Evolutionary conservation across 2,329 filamentous ascomycete genomes (phyloP).

Genomic region (Colletotrichum camelliae): DNA sequence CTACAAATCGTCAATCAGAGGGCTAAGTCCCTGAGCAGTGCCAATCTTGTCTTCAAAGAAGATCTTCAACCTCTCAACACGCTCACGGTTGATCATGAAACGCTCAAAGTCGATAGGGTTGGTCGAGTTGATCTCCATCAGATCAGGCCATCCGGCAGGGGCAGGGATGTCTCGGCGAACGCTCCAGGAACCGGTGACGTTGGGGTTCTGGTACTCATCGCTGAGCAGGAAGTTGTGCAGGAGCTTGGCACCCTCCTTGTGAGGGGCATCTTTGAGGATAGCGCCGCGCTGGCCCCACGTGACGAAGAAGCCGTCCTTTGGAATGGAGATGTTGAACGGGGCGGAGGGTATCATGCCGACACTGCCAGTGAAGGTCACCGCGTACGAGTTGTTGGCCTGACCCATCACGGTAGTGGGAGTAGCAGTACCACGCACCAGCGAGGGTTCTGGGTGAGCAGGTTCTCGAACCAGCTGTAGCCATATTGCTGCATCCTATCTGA

Average conservation of each 20-base stretch:
- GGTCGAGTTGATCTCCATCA: constrained; percentile 33
- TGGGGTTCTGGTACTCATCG: constrained; percentile 39
- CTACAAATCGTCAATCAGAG: constrained; percentile 31
- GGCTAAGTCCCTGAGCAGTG: constrained; percentile 44
- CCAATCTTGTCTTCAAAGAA: constrained; percentile 49
- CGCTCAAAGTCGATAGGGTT: constrained; percentile 41
- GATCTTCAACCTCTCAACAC: constrained; percentile 45
- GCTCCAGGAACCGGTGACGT: constrained; percentile 30
- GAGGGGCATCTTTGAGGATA: constrained; percentile 52
- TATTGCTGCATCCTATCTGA: constrained; percentile 38
- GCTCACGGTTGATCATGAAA: constrained; percentile 46
- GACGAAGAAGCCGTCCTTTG: constrained; percentile 44
- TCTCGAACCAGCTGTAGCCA: constrained; percentile 51
- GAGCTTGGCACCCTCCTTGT: constrained; percentile 55
- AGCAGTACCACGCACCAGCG: constrained; percentile 55
- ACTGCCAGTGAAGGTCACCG: constrained; percentile 36
- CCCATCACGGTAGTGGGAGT: constrained; percentile 41
- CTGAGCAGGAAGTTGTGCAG: constrained; percentile 52
- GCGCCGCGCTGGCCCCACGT: constrained; percentile 53
- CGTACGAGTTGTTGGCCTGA: constrained; percentile 30
- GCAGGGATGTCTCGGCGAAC: constrained; percentile 37
- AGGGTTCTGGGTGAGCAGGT: constrained; percentile 51
- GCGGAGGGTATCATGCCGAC: constrained; percentile 21
- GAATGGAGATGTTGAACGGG: constrained; percentile 31
- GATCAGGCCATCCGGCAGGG: constrained; percentile 32